Evolutionary conservation across 441 rosid genomes (phyloP), one percentile per base, ranked within the genome.

Genomic region (Manihot esculenta): DNA sequence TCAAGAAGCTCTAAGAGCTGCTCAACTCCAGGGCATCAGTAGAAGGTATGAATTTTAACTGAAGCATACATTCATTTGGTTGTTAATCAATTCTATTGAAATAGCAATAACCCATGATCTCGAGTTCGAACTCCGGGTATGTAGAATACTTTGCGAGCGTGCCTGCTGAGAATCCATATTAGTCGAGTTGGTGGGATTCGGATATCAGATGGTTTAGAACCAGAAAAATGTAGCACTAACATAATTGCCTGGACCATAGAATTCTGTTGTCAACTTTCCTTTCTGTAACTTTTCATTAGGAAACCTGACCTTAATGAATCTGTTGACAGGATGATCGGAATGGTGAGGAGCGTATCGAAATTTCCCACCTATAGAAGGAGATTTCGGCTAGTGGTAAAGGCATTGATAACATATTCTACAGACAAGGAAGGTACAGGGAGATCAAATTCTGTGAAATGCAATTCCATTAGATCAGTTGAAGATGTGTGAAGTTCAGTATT

Each of bases 21-120:
- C 96, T 77, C 96, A 88, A 74, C 77, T 93, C 27, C 88, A 84
- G 70, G 98, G 96, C 66, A 86, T 89, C 66, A 83, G 89, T 55
- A 86, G 97, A 88, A 94, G 97, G 97, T 91, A 83, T 51, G 76
- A 55, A 64, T 49, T 33, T 44, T 15, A 21, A 21, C 27, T 53
- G 57, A 21, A 53, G 10, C 57, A 53, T 20, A 8, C 57, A 21
- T 53, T 9, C 21, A 20, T 21, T 53, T 23, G 10, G 2, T 1
- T 6, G 0, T 53, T n/a, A 5, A 53, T 20, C 24, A 53, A 12
- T 21, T 53, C 1, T 53, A 53, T 53, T 10, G 10, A 53, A 53
- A n/a, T n/a, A n/a, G n/a, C n/a, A n/a, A n/a, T n/a, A n/a, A n/a
- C n/a, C n/a, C n/a, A n/a, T n/a, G n/a, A n/a, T n/a, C n/a, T n/a